Base-by-base conservation (phyloP, 202 grass and related monocot species). In the Setaria viridis region DNA sequence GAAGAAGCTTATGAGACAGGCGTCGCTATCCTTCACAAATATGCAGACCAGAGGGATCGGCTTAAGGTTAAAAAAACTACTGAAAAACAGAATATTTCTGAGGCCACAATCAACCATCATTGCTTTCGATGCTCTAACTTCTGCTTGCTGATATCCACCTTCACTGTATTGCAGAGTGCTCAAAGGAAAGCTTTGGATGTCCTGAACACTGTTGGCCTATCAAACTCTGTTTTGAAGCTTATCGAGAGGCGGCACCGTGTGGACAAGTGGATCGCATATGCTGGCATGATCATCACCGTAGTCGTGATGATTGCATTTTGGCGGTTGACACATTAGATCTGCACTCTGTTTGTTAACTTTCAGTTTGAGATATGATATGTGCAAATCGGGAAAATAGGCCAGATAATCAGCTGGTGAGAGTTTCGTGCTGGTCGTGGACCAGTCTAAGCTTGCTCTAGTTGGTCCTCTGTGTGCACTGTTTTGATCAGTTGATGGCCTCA, bases 181-280 rank as follows among this genome's bases (percentile, higher is more conserved):
- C 97, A 99, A 91, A 94, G 97, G 91, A 99, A 97, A 84, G 97
- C 97, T n/a, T 87, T 99, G 67, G 97, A 99, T 34, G 85, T 99
- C 72, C 88, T 99, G 65, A 99, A 99, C 25, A 99, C 94, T 0
- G 92, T 99, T 47, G 97, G 97, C 42, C 87, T 99, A 59, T 99
- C 97, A 3, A 94, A 99, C 70, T 88, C 88, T n/a, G 92, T 97
- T 70, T 58, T 99, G 86, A 99, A 97, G 85, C 88, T 99, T 5
- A 94, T 97, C 37, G 97, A 99, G 79, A 90, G 87, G 85, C 91
- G 97, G 29, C 97, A 99, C 69, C 90, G 85, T 5, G 89, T 94
- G 0, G 97, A 99, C 88, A 99, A 97, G 62, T 90, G 94, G 97
- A 91, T 99, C 64, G 94, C 97, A 21, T 97, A 99, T 59, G 80